Evolutionary conservation across 2,329 filamentous ascomycete genomes (phyloP).

Genomic region (Epichloe brachyelytri): DNA sequence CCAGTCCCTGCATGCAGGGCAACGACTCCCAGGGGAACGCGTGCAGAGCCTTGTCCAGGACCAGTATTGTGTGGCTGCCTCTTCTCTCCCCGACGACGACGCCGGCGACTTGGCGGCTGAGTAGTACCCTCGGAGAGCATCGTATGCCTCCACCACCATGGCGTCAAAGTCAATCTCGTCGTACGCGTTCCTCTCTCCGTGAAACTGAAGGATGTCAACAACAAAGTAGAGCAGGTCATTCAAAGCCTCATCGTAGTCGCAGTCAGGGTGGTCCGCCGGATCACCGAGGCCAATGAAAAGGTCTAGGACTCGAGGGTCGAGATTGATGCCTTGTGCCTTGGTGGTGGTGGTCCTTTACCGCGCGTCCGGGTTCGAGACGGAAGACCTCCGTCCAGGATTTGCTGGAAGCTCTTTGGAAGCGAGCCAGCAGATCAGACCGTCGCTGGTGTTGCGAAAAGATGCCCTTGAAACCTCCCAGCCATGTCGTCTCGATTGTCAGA

Average conservation of each 20-base stretch:
- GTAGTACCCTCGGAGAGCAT: conserved; percentile 73
- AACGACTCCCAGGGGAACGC: conserved; percentile 93
- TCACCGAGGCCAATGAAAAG: conserved; percentile 79
- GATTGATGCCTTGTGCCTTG: conserved; percentile 28
- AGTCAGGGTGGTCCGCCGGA: conserved; percentile 48
- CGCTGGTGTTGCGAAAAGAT: conserved; percentile 70
- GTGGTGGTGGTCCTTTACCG: conserved; percentile 38
- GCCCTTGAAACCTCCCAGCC: conserved; percentile 89
- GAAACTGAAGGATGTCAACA: conserved; percentile 90
- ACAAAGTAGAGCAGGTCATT: conserved; percentile 92
- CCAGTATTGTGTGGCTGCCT: conserved; percentile 63
- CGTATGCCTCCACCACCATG: conserved; percentile 79
- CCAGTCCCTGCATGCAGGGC: conserved; percentile 65
- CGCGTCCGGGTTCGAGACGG: conserved; percentile 62
- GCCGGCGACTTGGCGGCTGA: conserved; percentile 28
- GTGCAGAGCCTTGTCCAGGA: conserved; percentile 85
- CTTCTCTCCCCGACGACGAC: conserved; percentile 21
- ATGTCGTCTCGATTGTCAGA: conserved; percentile 77
- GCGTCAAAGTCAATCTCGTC: conserved; percentile 94
- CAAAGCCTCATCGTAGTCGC: conserved; percentile 77
- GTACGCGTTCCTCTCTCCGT: conserved; percentile 91
- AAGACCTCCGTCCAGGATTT: conserved; percentile 69
- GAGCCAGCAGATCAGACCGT: conserved; percentile 50
- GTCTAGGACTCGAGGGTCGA: conserved; percentile 58
- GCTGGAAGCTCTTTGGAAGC: conserved; percentile 68